Evolutionary conservation across 2,329 filamentous ascomycete genomes (phyloP).

Genomic region (Fusarium mexicanum): DNA sequence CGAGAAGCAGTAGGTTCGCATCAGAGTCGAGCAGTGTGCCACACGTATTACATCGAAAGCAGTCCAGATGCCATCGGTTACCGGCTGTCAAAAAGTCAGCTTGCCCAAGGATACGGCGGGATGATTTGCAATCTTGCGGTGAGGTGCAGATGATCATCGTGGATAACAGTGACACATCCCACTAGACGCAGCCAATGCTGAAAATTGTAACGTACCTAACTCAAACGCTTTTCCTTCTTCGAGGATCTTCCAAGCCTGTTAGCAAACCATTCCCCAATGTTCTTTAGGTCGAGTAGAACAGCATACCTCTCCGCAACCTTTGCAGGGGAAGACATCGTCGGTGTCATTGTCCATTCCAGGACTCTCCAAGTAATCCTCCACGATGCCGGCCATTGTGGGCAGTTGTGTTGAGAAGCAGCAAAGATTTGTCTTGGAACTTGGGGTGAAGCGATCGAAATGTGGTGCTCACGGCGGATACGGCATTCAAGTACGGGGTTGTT

Average conservation of each 20-base stretch:
- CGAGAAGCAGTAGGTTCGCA: constrained; percentile 94
- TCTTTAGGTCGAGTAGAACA: not conserved
- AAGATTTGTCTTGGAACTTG: constrained; percentile 11
- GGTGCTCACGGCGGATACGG: constrained; percentile 18
- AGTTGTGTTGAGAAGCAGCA: constrained; percentile 14
- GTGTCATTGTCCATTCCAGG: constrained; percentile 75
- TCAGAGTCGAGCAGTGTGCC: constrained; percentile 96
- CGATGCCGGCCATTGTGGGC: constrained; percentile 57
- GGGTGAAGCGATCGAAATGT: constrained; percentile 20
- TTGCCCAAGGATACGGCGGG: constrained; percentile 22
- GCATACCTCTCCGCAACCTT: constrained; percentile 88
- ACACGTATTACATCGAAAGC: constrained; percentile 97
- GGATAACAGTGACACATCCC: not conserved
- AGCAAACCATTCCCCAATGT: constrained; percentile 20
- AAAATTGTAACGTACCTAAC: constrained; percentile 72
- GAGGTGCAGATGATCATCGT: constrained; percentile 5
- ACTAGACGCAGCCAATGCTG: not conserved
- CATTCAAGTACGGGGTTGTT: constrained; percentile 34
- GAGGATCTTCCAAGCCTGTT: constrained; percentile 72
- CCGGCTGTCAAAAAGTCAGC: constrained; percentile 69
- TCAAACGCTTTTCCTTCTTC: constrained; percentile 99
- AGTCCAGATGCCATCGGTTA: constrained; percentile 98
- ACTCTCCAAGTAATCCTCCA: constrained; percentile 71
- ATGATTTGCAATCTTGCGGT: constrained; percentile 21
- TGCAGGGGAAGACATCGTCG: constrained; percentile 89